phyloP scores from a whole-genome alignment of 2,329 filamentous ascomycete species.

The Zelopaecilomyces penicillatus region DNA sequence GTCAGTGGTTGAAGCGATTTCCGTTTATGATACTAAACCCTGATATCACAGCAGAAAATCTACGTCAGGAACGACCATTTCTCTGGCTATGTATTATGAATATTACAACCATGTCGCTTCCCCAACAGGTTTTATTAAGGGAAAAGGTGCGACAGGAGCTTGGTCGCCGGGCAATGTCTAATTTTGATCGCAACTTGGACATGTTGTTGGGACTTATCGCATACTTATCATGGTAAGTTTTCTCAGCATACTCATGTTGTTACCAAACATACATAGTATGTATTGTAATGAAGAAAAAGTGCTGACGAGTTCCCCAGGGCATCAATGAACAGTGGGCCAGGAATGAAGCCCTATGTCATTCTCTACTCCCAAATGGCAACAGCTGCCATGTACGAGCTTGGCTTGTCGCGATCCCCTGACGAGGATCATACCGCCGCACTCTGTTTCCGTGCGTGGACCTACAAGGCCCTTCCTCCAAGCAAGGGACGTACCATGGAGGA shows the following conservation, averaged over 20 bases:
- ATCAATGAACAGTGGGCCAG: constrained; percentile 26
- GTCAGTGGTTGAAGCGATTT: constrained; percentile 32
- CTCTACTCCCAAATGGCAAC: constrained; percentile 34
- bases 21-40: constrained; percentile 36
- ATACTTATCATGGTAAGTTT: constrained; percentile 35
- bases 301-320: constrained; percentile 21
- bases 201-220: constrained; percentile 42
- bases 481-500: constrained; percentile 39
- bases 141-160: constrained; percentile 35
- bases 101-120: constrained; percentile 33
- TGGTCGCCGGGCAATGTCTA: constrained; percentile 37
- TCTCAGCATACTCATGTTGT: not conserved
- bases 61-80: constrained; percentile 36
- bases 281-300: not conserved
- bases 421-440: constrained; percentile 28
- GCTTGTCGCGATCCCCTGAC: constrained; percentile 30
- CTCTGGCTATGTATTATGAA: constrained; percentile 42
- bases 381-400: constrained; percentile 37
- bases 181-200: constrained; percentile 43
- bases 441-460: constrained; percentile 28
- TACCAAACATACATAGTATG: not conserved
- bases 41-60: constrained; percentile 26
- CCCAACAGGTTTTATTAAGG: constrained; percentile 30
- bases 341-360: constrained; percentile 35
- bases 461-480: constrained; percentile 15